phyloP scores from a whole-genome alignment of 2,329 filamentous ascomycete genomes.

The Cyphellophora attinorum region DNA sequence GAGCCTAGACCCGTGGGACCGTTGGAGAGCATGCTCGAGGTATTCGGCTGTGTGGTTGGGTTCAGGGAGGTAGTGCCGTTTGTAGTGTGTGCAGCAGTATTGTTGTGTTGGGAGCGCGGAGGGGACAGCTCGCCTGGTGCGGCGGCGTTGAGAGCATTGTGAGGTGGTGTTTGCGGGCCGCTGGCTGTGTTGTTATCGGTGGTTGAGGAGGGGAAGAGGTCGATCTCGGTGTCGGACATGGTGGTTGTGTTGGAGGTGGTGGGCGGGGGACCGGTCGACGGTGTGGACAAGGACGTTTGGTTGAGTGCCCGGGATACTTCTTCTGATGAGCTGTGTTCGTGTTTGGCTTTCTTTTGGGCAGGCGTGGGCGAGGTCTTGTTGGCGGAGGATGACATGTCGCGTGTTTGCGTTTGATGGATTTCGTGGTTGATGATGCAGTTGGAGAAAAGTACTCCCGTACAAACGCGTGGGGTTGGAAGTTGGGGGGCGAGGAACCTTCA shows the following conservation, averaged over 20 bases:
- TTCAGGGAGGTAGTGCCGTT: background rate
- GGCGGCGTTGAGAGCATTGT: slow-evolving; percentile 19
- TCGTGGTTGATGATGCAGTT: too few relatives aligned
- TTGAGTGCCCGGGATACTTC: too few relatives aligned
- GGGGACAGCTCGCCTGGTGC: slow-evolving; percentile 20
- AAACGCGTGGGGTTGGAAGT: too few relatives aligned
- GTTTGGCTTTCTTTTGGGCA: too few relatives aligned
- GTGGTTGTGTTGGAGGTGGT: background rate
- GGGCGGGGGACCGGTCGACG: too few relatives aligned
- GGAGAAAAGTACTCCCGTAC: too few relatives aligned
- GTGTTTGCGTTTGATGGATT: too few relatives aligned
- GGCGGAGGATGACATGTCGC: too few relatives aligned
- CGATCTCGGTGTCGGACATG: background rate
- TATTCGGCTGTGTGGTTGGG: background rate
- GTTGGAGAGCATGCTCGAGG: background rate
- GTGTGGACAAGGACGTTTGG: too few relatives aligned
- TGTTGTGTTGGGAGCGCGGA: slow-evolving; percentile 11
- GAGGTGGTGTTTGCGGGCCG: slow-evolving; percentile 7
- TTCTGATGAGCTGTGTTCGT: too few relatives aligned
- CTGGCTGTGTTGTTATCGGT: background rate
- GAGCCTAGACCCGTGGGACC: background rate
- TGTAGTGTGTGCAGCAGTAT: background rate
- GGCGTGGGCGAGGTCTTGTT: too few relatives aligned
- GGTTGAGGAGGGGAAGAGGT: background rate
- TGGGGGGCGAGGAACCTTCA: too few relatives aligned